phyloP scores from a whole-genome alignment of 306 rosid genomes.

The Acacia acuminata region DNA sequence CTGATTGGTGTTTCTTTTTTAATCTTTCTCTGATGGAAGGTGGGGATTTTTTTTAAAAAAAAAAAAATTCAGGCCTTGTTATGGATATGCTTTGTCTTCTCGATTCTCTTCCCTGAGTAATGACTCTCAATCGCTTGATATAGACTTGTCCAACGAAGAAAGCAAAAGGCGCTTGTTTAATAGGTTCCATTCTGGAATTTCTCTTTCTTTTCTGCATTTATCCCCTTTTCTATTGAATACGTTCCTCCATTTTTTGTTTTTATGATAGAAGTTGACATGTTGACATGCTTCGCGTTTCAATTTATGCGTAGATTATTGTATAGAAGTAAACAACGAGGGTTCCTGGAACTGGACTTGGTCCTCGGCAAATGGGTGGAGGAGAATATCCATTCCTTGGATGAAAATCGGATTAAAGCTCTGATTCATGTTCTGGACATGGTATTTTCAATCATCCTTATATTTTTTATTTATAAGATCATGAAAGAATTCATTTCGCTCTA shows the following conservation, averaged over 20 bases:
- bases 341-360: slow-evolving; percentile 83
- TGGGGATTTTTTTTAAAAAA: not conserved
- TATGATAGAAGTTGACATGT: not conserved
- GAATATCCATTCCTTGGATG: slow-evolving; percentile 72
- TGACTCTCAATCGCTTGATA: slow-evolving; percentile 27
- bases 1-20: not conserved
- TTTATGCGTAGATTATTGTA: slow-evolving; percentile 57
- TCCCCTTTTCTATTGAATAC: not conserved
- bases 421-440: slow-evolving; percentile 77
- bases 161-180: slow-evolving; percentile 72
- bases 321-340: slow-evolving; percentile 92
- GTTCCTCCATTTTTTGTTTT: not conserved
- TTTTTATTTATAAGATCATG: not conserved
- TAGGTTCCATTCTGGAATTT: slow-evolving; percentile 42
- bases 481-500: not conserved
- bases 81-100: slow-evolving; percentile 13
- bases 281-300: not conserved
- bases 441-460: slow-evolving; percentile 1
- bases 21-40: not conserved
- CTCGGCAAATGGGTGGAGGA: slow-evolving; percentile 95
- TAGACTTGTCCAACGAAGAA: slow-evolving; percentile 76
- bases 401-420: slow-evolving; percentile 60
- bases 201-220: too few relatives aligned
- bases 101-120: slow-evolving; percentile 39
- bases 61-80: slow-evolving; percentile 28